Evolutionary conservation across 2,329 filamentous ascomycete genomes (phyloP), one percentile per base, ranked within the genome.

Genomic region (Colletotrichum orbiculare): DNA sequence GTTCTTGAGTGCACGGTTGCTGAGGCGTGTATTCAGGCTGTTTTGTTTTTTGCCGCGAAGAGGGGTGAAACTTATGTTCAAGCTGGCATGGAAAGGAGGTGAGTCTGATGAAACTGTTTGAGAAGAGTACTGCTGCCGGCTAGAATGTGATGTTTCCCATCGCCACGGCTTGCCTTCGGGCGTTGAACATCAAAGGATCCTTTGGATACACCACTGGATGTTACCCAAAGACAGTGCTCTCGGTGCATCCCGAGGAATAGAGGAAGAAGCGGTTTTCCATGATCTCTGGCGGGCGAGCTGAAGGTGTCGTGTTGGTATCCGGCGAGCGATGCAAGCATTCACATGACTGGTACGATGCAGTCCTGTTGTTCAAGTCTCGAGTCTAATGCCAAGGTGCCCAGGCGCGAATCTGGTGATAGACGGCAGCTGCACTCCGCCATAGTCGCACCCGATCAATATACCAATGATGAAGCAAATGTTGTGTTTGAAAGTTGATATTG

Each of bases 181-280:
- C 94, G 77, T 87, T 94, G 49, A 91, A 94, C 73, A 89, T 93
- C 38, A 78, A 93, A 34, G 91, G 91, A 42, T 88, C 92, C 34
- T 42, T 94, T 78, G 84, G 91, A 52, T 94, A 94, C 70, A 89
- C 89, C 10, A 91, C 93, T 74, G 92, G 90, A 0, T 94, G 93
- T 72, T 82, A 85, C 68, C 84, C 93, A 17, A 17, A 55, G 15
- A 7, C 12, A 67, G 52, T 67, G 55, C 49, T 65, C 45, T 42
- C 57, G 53, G 45, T 63, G 37, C 49, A 54, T 17, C 90, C 91
- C 0, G 81, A 89, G 54, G 90, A 94, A 75, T 92, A 91, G 76
- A 56, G 53, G 48, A 42, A 61, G 48, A 55, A 60, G 49, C 61
- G 65, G 65, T 54, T 64, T 34, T 61, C 63, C 34, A 64, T 65